Evolutionary conservation across 2,329 filamentous ascomycete genomes (phyloP), one percentile per base, ranked within the genome.

Genomic region (Sclerotinia minor): DNA sequence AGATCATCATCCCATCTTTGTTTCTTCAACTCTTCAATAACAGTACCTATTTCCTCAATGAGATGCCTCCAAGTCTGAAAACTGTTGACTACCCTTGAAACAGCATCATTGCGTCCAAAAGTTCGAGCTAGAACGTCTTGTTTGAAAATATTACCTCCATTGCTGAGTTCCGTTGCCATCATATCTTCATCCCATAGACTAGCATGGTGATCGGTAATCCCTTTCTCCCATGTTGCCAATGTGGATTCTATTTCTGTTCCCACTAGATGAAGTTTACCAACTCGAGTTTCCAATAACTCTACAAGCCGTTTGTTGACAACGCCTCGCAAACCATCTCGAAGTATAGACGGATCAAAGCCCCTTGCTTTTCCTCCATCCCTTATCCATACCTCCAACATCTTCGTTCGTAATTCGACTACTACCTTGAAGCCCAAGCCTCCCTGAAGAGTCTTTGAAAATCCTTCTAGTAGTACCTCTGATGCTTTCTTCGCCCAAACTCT

Each of bases 1-100:
- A 88, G 83, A 69, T 92, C 89, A 67, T 92, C 89, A 70, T 94
- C 89, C 90, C 91, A 94, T 67, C 87, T 85, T 71, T 89, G 87
- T 58, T 85, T 84, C 69, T 83, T 85, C 73, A 95, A 84, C 68
- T 86, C 83, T 52, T 87, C 86, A 9, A 93, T 84, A 4, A 89
- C 82, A 24, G 82, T 80, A 54, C 83, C 84, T 19, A 91, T 85
- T 64, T 88, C 86, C 69, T 89, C 85, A n/a, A 96, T 85, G 6
- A 89, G 85, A n/a, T 83, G 81, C 57, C 87, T 85, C 93, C 94
- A 97, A 1, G 83, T 83, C 68, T 87, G 83, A 75, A 95, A 95
- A 57, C 84, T 82, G 17, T 84, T 81, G 1, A 89, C 81, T 0
- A 89, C 85, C 65, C 81, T 81, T 47, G 86, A 86, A 0, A 94